Evolutionary conservation across 148 eudicot species (phyloP).

Genomic region (Nepenthes mirabilis): DNA sequence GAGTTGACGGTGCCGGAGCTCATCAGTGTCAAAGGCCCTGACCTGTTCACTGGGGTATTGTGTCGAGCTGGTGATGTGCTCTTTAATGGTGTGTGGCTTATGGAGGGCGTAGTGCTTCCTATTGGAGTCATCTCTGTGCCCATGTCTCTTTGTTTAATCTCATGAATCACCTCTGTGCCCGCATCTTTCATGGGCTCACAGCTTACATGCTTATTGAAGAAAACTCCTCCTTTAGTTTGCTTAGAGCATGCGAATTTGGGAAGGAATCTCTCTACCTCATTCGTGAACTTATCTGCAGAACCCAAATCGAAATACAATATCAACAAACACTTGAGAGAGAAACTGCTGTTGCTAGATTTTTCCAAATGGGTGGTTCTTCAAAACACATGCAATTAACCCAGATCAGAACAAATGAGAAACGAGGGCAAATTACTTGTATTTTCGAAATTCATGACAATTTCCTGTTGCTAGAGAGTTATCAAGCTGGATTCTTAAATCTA

Average conservation of each 20-base stretch:
- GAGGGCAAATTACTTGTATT: neutral
- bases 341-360: neutral
- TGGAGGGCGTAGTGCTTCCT: constrained; percentile 71
- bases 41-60: constrained; percentile 61
- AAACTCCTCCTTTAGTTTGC: constrained; percentile 51
- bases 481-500: neutral
- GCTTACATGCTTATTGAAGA: constrained; percentile 32
- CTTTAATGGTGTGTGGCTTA: constrained; percentile 71
- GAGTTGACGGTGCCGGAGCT: constrained; percentile 8
- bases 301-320: neutral
- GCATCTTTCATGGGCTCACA: constrained; percentile 31
- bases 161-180: constrained; percentile 27
- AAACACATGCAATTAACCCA: neutral
- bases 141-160: constrained; percentile 50
- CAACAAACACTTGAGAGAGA: too few relatives aligned
- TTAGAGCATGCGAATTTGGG: constrained; percentile 35
- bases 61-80: constrained; percentile 64
- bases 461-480: neutral
- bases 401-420: neutral
- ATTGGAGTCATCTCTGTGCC: constrained; percentile 95
- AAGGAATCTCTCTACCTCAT: constrained; percentile 26
- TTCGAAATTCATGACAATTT: neutral
- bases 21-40: constrained; percentile 43
- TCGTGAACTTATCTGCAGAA: constrained; percentile 63
- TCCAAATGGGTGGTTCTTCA: neutral